Evolutionary conservation across 2,329 filamentous ascomycete genomes (phyloP).

Genomic region (Cyclaneusma minus): DNA sequence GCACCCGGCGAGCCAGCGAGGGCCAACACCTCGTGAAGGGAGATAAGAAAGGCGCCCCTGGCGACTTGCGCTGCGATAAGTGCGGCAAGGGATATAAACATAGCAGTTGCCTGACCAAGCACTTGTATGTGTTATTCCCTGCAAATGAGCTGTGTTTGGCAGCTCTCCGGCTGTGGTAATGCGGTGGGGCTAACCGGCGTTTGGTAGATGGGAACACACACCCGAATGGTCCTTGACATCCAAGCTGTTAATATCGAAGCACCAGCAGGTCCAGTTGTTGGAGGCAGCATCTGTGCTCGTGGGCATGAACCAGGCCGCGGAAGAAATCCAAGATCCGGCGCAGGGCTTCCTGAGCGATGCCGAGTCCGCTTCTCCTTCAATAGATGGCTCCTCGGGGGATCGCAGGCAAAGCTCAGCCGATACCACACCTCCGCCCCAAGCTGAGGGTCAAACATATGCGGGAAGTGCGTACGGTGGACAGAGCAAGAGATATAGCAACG

Average conservation of each 20-base stretch:
- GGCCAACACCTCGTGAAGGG: constrained; percentile 70
- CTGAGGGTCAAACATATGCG: constrained; percentile 41
- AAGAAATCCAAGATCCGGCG: constrained; percentile 48
- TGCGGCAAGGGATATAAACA: constrained; percentile 99
- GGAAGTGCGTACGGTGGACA: constrained; percentile 17
- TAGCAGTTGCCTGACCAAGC: constrained; percentile 99
- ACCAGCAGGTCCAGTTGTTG: constrained; percentile 94
- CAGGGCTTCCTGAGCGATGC: constrained; percentile 62
- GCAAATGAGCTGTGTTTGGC: constrained; percentile 11
- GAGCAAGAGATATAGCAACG: constrained; percentile 42
- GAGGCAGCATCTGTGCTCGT: constrained; percentile 95
- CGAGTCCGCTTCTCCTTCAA: constrained; percentile 68
- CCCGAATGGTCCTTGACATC: constrained; percentile 96
- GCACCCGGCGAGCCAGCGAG: constrained; percentile 59
- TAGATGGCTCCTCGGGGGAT: constrained; percentile 67
- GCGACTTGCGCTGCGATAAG: constrained; percentile 88
- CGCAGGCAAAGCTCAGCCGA: constrained; percentile 74
- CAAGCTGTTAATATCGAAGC: constrained; percentile 96
- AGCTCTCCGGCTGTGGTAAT: too few species aligned
- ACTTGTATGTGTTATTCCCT: constrained; percentile 76
- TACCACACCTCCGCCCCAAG: constrained; percentile 77
- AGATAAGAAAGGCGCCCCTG: constrained; percentile 64
- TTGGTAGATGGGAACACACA: constrained; percentile 97
- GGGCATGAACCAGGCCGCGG: constrained; percentile 60
- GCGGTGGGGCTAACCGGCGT: constrained; percentile 26